Conservation (phyloP, 2,329 filamentous ascomycete species). For the Aureobasidium zeae region DNA sequence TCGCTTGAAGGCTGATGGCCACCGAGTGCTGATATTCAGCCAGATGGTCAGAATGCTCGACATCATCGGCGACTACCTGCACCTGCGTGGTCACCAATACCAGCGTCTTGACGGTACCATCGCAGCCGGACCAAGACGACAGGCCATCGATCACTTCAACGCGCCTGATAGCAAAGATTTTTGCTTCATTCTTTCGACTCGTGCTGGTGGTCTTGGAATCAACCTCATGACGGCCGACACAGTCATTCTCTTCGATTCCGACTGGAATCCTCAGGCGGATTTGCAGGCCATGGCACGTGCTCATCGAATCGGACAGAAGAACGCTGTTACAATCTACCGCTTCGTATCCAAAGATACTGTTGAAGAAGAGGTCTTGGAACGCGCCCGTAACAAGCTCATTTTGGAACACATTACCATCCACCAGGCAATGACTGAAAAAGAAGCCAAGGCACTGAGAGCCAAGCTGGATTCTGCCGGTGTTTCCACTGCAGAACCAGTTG, state of each 20-base stretch:
- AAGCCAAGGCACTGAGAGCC: slow-evolving; percentile 70
- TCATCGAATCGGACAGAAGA: slow-evolving; percentile 94
- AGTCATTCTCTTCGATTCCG: slow-evolving; percentile 93
- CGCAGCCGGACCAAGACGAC: slow-evolving; percentile 72
- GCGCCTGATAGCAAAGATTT: slow-evolving; percentile 94
- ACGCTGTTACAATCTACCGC: slow-evolving; percentile 90
- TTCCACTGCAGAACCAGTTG: slow-evolving; percentile 64
- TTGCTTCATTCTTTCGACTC: slow-evolving; percentile 88
- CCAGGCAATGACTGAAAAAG: slow-evolving; percentile 90
- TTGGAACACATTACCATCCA: slow-evolving; percentile 97
- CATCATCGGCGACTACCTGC: slow-evolving; percentile 88
- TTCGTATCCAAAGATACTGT: slow-evolving; percentile 97
- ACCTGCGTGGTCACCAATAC: slow-evolving; percentile 86
- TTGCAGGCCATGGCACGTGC: slow-evolving; percentile 97
- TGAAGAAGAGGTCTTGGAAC: slow-evolving; percentile 92
- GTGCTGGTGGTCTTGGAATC: slow-evolving; percentile 94
- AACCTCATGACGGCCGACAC: slow-evolving; percentile 98
- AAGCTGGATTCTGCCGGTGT: slow-evolving; percentile 59
- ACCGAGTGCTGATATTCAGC: slow-evolving; percentile 95
- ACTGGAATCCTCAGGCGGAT: slow-evolving; percentile 98
- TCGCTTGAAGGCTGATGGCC: slow-evolving; percentile 86
- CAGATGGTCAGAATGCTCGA: slow-evolving; percentile 99
- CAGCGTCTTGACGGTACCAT: slow-evolving; percentile 95
- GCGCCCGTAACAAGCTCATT: slow-evolving; percentile 93
- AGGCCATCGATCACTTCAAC: slow-evolving; percentile 98